Evolutionary conservation across 805 yeast species (phyloP).

Genomic region (Jamesozyma rosinii): DNA sequence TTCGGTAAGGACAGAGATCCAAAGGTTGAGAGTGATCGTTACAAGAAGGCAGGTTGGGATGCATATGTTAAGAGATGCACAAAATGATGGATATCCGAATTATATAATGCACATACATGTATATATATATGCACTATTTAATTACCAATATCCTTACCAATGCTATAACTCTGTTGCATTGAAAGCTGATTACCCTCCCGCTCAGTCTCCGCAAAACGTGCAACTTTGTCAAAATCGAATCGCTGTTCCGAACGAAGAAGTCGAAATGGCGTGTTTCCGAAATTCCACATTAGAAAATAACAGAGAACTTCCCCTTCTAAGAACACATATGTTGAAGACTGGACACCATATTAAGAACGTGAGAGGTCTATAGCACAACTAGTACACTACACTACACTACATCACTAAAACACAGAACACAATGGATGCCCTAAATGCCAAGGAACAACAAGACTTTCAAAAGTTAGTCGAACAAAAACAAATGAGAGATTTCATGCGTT

Average conservation of each 20-base stretch:
- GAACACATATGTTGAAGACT: no score
- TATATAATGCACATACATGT: not conserved
- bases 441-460: slow-evolving; percentile 95
- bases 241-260: no score
- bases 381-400: no score
- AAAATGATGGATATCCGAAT: not conserved
- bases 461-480: slow-evolving; percentile 93
- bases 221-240: no score
- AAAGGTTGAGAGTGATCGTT: slow-evolving; percentile 73
- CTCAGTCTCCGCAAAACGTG: no score
- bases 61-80: slow-evolving; percentile 52
- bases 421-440: slow-evolving; percentile 91
- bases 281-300: no score
- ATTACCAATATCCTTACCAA: no score
- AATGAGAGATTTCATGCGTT: slow-evolving; percentile 97
- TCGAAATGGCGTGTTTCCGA: no score
- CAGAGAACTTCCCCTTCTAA: no score
- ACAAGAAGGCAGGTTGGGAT: slow-evolving; percentile 89
- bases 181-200: no score
- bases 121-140: not conserved
- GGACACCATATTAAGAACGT: not conserved
- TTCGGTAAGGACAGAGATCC: slow-evolving; percentile 94
- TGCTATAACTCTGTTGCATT: no score
- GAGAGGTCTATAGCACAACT: not conserved
- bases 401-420: slow-evolving; percentile 14